These are phyloP conservation scores for Tylopilus felleus DNA, from an alignment of 768 basidiomycete genomes.

Conservation along the genomic window DNA sequence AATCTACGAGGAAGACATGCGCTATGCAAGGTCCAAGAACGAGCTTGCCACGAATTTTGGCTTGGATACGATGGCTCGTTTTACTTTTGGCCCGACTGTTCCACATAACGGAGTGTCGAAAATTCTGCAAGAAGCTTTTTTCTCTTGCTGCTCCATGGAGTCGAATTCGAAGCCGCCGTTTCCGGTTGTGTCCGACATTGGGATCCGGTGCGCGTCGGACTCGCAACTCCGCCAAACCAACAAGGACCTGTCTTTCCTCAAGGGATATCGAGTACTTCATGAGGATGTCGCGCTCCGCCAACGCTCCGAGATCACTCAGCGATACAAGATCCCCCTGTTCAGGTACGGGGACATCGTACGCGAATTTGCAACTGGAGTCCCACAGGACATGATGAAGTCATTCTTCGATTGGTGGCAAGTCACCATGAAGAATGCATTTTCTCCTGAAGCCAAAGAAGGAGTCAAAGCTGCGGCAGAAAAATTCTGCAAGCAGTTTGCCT, in stretches of 20 bases:
- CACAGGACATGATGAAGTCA: constrained; percentile 4
- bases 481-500: constrained; percentile 44
- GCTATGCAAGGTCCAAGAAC: background rate
- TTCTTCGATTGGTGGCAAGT: constrained; percentile 16
- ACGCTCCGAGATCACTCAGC: constrained; percentile 1
- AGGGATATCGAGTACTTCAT: constrained; percentile 5
- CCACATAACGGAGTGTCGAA: constrained; percentile 28
- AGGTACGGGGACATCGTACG: constrained; percentile 3
- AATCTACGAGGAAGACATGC: constrained; percentile 83
- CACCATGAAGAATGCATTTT: background rate
- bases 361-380: constrained; percentile 12
- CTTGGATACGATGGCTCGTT: constrained; percentile 78
- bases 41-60: constrained; percentile 28
- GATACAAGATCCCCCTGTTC: constrained; percentile 9
- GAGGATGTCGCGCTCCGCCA: background rate
- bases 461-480: background rate
- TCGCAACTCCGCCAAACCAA: constrained; percentile 6
- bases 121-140: constrained; percentile 15
- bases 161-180: background rate
- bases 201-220: constrained; percentile 1
- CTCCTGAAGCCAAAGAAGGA: background rate
- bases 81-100: constrained; percentile 48
- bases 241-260: constrained; percentile 8
- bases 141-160: background rate
- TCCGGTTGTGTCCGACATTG: constrained; percentile 13